Evolutionary conservation across 306 rosid species (phyloP), one percentile per base, ranked within the genome.

Genomic region (Corylus americana): DNA sequence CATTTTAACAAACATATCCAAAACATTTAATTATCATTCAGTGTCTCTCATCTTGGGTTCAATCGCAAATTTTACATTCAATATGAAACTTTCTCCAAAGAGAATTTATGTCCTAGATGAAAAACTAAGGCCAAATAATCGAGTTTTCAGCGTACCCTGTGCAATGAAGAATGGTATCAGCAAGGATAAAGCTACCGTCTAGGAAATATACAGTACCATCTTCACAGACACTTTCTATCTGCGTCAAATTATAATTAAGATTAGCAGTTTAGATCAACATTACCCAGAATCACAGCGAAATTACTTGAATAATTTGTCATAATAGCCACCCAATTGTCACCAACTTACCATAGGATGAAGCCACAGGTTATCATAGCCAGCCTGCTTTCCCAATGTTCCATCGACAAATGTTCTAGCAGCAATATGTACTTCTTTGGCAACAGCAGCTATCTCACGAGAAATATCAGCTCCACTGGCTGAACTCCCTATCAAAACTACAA

Each of bases 341-440:
- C 81, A 73, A 10, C 79, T 78, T 90, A 92, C 98, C 97, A 87
- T 87, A 71, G 93, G 88, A 86, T 94, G 98, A 67, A 87, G 91
- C 97, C 97, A 94, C 75, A 88, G 69, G 63, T 89, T 91, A 63
- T 79, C 85, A 77, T 80, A 83, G 78, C 79, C 86, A 59, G 89
- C 83, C 53, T 82, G n/a, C 81, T 78, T 87, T 69, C 86, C 90
- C 18, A 83, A 55, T 49, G 79, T 70, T 68, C 72, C 81, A 44
- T 72, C 82, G 11, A 62, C 78, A 35, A 70, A 68, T 8, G 91
- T 88, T 72, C 97, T 83, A 42, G 75, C 85, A 0, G 96, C 96
- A 82, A 91, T 35, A 63, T 94, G 98, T 78, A 92, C 90, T 86
- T 92, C 92, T 87, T 89, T 89, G 54, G 98, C 98, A 77, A 91